Evolutionary conservation across 2,329 filamentous ascomycete genomes (phyloP).

Genomic region (Penicillium italicum): DNA sequence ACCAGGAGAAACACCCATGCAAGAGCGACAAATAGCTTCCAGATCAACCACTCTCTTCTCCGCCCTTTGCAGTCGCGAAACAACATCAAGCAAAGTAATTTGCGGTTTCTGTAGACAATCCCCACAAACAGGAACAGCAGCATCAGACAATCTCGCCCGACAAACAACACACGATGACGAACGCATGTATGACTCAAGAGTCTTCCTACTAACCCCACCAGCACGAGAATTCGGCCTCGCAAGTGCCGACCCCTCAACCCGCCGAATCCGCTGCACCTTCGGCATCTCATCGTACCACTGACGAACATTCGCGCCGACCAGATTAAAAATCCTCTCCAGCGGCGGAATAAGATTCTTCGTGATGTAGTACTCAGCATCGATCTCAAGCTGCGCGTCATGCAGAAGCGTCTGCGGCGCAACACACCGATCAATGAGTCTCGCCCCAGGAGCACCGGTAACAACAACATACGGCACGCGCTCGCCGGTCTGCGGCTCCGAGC

Average conservation of each 20-base stretch:
- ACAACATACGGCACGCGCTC: conserved; percentile 95
- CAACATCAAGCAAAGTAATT: conserved; percentile 61
- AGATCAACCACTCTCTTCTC: conserved; percentile 65
- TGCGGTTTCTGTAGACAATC: conserved; percentile 42
- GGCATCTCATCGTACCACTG: conserved; percentile 97
- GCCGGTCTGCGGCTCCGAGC: conserved; percentile 88
- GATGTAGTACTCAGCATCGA: conserved; percentile 97
- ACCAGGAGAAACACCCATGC: conserved; percentile 66
- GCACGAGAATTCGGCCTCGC: conserved; percentile 14
- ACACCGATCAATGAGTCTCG: conserved; percentile 81
- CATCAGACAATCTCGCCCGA: conserved; percentile 52
- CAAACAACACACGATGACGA: conserved; percentile 77
- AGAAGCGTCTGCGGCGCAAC: conserved; percentile 82
- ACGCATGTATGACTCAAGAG: conserved; percentile 91
- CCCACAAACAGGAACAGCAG: conserved; percentile 43
- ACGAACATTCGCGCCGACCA: conserved; percentile 86
- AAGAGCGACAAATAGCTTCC: conserved; percentile 71
- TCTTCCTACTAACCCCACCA: conserved; percentile 54
- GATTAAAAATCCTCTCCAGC: conserved; percentile 91
- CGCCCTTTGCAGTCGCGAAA: conserved; percentile 57
- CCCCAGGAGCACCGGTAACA: conserved; percentile 79
- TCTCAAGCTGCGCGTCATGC: conserved; percentile 68
- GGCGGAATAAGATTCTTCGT: conserved; percentile 92
- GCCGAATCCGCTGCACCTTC: conserved; percentile 73
- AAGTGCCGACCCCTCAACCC: conserved; percentile 48